phyloP scores from a whole-genome alignment of 441 rosid species.

The Jatropha podagrica region DNA sequence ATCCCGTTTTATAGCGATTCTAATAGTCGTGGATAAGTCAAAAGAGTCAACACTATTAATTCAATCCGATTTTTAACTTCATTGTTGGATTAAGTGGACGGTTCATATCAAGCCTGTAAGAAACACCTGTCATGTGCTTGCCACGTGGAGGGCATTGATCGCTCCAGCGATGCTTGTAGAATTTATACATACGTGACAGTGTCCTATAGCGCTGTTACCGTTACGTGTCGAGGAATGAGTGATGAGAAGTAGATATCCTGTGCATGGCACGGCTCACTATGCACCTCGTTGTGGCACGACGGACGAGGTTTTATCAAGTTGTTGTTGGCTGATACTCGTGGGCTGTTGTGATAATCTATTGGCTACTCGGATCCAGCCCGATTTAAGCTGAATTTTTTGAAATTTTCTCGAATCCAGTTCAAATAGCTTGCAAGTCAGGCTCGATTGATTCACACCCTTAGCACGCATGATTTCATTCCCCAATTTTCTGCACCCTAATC shows the following conservation, averaged over 20 bases:
- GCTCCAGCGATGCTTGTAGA: neutral
- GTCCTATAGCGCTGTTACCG: neutral
- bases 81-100: neutral
- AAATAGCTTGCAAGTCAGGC: no score
- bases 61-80: neutral
- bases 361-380: neutral
- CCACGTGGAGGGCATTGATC: neutral
- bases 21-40: neutral
- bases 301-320: neutral
- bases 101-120: neutral
- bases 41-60: neutral
- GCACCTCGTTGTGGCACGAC: neutral
- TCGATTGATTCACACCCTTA: no score
- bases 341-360: neutral
- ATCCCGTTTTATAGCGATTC: slow-evolving; percentile 19
- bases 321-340: neutral
- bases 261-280: neutral
- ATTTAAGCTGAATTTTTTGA: no score
- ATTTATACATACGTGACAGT: neutral
- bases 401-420: no score
- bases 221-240: neutral
- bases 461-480: no score
- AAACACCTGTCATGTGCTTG: neutral
- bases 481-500: no score
- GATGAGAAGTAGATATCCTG: neutral